Conservation (phyloP, 2,329 filamentous ascomycete species). For the Rosellinia necatrix region DNA sequence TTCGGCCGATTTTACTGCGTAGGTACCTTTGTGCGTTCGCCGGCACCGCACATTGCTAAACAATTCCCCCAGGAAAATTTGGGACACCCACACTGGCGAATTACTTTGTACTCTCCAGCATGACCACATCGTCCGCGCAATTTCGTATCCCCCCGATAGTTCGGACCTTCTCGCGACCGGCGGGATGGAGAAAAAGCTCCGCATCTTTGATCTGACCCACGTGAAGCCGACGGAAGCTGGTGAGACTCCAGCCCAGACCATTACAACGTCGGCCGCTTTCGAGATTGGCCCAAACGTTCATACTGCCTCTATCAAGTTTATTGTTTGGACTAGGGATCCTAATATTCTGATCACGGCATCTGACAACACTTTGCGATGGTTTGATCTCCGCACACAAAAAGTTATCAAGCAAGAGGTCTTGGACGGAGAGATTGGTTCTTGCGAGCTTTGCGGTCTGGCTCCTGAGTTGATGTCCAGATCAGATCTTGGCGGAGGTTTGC, state of each 20-base stretch:
- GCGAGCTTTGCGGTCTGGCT: constrained; percentile 79
- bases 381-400: constrained; percentile 78
- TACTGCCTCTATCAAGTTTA: constrained; percentile 88
- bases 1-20: constrained; percentile 95
- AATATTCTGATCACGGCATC: constrained; percentile 90
- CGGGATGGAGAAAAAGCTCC: constrained; percentile 94
- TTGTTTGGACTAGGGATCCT: constrained; percentile 89
- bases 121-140: constrained; percentile 90
- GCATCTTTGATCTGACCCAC: constrained; percentile 84
- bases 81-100: constrained; percentile 96
- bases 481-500: constrained; percentile 69
- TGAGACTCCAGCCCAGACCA: constrained; percentile 48
- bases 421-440: constrained; percentile 86
- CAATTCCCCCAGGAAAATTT: constrained; percentile 72
- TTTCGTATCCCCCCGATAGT: constrained; percentile 84
- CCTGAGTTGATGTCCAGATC: constrained; percentile 60
- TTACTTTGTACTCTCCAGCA: constrained; percentile 85
- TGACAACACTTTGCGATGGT: constrained; percentile 93
- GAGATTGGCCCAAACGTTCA: constrained; percentile 89
- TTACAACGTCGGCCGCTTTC: constrained; percentile 69
- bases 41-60: background rate
- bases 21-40: constrained; percentile 43
- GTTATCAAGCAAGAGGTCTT: constrained; percentile 78
- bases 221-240: constrained; percentile 48
- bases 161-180: constrained; percentile 89